These are phyloP conservation scores for Mycena vulgaris DNA, from an alignment of 768 basidiomycete species.

Conservation along the genomic window DNA sequence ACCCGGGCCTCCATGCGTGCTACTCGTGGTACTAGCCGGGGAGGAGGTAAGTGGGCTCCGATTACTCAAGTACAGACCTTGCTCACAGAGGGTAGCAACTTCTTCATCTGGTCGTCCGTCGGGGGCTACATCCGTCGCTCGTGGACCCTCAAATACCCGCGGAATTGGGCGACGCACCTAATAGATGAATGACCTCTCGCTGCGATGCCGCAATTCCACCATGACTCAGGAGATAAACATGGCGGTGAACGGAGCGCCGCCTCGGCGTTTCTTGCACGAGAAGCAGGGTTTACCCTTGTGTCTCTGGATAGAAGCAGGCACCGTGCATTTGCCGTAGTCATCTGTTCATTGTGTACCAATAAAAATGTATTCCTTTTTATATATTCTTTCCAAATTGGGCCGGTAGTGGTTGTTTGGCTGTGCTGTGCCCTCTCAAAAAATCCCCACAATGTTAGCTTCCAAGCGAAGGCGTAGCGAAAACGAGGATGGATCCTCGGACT, in stretches of 20 bases:
- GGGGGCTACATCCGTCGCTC: constrained; percentile 3
- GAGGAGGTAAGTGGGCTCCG: constrained; percentile 55
- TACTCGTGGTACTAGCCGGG: constrained; percentile 53
- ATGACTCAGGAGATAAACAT: too few species aligned
- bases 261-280: not conserved
- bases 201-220: not conserved
- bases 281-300: too few species aligned
- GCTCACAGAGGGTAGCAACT: constrained; percentile 5
- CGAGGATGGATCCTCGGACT: constrained; percentile 40
- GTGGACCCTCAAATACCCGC: constrained; percentile 24
- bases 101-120: constrained; percentile 13
- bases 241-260: too few species aligned
- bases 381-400: constrained; percentile 11
- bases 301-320: too few species aligned
- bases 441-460: constrained; percentile 19
- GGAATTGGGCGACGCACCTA: constrained; percentile 15
- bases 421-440: not conserved
- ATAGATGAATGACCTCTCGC: not conserved
- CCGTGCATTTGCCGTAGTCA: too few species aligned
- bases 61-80: not conserved
- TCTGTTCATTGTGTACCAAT: too few species aligned
- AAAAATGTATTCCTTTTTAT: too few species aligned
- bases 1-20: constrained; percentile 77
- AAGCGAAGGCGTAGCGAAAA: constrained; percentile 35
- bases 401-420: constrained; percentile 15